Evolutionary conservation across 768 basidiomycete genomes (phyloP).

Genomic region (Auricularia cornea): DNA sequence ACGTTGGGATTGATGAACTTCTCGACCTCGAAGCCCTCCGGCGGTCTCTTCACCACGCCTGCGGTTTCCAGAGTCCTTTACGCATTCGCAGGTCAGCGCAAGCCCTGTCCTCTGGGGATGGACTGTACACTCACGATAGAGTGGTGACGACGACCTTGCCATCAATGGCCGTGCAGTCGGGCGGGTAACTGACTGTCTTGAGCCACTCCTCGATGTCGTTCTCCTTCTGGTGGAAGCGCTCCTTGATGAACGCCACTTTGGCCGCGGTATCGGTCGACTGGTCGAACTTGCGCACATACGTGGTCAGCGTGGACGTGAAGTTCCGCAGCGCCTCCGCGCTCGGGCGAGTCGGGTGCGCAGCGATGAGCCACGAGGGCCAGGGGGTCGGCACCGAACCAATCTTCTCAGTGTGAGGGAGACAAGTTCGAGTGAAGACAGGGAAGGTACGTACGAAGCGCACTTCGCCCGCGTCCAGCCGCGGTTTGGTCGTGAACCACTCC

Average conservation of each 20-base stretch:
- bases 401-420: constrained; percentile 29
- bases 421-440: too few relatives aligned
- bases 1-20: constrained; percentile 52
- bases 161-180: constrained; percentile 55
- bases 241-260: constrained; percentile 63
- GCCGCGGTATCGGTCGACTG: constrained; percentile 34
- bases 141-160: constrained; percentile 61
- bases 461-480: constrained; percentile 70
- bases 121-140: constrained; percentile 49
- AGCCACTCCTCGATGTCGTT: constrained; percentile 87
- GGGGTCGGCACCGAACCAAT: constrained; percentile 84
- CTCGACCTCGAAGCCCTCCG: constrained; percentile 46
- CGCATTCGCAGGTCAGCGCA: constrained; percentile 2
- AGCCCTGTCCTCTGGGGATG: too few relatives aligned
- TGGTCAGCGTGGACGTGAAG: constrained; percentile 60
- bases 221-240: constrained; percentile 58
- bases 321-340: constrained; percentile 45
- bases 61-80: constrained; percentile 65
- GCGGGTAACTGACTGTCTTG: constrained; percentile 65
- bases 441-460: constrained; percentile 78
- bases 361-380: constrained; percentile 96
- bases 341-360: constrained; percentile 61
- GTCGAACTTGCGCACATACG: constrained; percentile 54
- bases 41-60: constrained; percentile 51
- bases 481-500: constrained; percentile 86